Conservation (phyloP, 192 early-diverging fungal species). For the Chytriomyces sp. region DNA sequence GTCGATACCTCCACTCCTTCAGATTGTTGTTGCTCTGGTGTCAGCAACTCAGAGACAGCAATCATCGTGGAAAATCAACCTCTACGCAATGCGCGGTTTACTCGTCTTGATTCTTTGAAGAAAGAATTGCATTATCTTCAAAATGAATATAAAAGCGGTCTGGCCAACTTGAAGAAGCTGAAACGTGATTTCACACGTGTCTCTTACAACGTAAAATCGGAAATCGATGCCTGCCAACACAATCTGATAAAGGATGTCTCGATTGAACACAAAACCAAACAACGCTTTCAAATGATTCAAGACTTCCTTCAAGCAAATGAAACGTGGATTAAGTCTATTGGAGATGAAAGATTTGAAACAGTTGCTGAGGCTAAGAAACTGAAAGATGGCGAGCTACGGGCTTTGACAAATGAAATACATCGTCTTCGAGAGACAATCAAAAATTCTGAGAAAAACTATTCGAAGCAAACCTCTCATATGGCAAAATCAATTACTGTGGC, state of each 20-base stretch:
- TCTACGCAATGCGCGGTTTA: neutral
- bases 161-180: neutral
- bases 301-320: neutral
- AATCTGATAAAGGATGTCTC: neutral
- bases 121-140: constrained; percentile 10
- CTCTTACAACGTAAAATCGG: constrained; percentile 6
- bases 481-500: constrained; percentile 14
- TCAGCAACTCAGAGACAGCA: neutral
- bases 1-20: neutral
- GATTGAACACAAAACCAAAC: constrained; percentile 19
- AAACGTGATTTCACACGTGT: constrained; percentile 11
- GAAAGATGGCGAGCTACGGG: neutral
- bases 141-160: constrained; percentile 8
- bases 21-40: neutral
- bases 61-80: neutral
- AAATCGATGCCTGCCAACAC: constrained; percentile 8
- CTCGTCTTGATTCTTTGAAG: neutral
- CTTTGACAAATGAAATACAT: neutral
- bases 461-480: neutral
- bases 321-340: neutral
- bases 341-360: neutral
- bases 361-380: neutral
- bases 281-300: constrained; percentile 10
- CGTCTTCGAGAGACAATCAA: constrained; percentile 7
- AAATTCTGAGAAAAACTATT: neutral